Base-by-base conservation (phyloP, 2,329 filamentous ascomycete species). In the Fusarium chaquense region DNA sequence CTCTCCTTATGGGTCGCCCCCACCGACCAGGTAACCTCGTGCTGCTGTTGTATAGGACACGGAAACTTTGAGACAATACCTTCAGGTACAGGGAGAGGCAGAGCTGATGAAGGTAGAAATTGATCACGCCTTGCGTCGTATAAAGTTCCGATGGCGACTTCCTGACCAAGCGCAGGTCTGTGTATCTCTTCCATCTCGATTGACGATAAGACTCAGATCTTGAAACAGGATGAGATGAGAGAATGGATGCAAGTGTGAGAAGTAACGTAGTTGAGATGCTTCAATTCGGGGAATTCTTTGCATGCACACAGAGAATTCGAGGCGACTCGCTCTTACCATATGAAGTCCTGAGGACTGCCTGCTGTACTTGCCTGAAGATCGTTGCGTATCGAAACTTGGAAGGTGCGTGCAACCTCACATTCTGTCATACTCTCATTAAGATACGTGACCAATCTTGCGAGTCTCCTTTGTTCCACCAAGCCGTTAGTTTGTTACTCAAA, bases 91-190 rank as follows among this genome's bases (percentile, higher is more conserved):
- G 15, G 28, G 2, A 24, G 10, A 16, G 44, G 49, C 3, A 72
- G 16, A 11, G 69, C 18, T 1, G 68, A 70, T 1, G 38, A 49
- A 0, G 43, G 7, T 9, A 73, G 56, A 4, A 73, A 73, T 5
- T 35, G 28, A 10, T 68, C 70, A 13, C 45, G 26, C 5, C 28
- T 60, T 5, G 62, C 61, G 15, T 73, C 57, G n/a, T 73, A 73
- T 30, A 73, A 20, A 1, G 70, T 65, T 2, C 70, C 65, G 1
- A 73, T 56, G 1, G 57, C 8, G 2, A 65, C 68, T 16, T 49
- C 10, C 6, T 66, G 58, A 5, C 62, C 49, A 22, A 73, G 65
- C 0, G 70, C 51, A 16, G 46, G 38, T 11, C 54, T 41, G 2
- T 18, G 3, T 9, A 50, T 33, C 5, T 63, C 46, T 5, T 33